Percentiles rank a stretch among this genome's conserved stretches.
These are phyloP conservation scores for Aspergillus udagawae DNA, from an alignment of 2,329 filamentous ascomycete genomes.

Conservation along the genomic window DNA sequence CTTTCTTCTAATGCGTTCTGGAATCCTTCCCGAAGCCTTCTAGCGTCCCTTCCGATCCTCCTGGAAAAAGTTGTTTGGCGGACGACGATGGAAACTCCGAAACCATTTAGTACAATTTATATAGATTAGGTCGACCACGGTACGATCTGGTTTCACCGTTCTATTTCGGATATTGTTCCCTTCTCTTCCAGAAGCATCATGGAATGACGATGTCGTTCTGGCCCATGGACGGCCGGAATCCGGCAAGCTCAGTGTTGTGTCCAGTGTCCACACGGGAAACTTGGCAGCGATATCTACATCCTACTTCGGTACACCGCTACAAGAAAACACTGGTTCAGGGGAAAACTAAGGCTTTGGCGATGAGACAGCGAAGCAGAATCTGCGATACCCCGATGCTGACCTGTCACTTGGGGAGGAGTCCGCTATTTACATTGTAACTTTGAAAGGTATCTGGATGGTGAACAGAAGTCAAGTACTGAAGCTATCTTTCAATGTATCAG, in stretches of 20 bases:
- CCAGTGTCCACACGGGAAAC: not conserved
- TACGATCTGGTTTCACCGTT: not conserved
- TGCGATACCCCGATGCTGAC: not conserved
- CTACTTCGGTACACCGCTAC: not conserved
- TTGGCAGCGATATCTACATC: not conserved
- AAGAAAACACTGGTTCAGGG: not conserved
- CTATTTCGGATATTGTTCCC: not conserved
- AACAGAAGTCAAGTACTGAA: not conserved
- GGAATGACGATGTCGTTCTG: not conserved
- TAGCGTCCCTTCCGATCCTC: conserved; percentile 13
- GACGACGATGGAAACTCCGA: not conserved
- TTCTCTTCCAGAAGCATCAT: not conserved
- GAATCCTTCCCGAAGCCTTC: conserved; percentile 31
- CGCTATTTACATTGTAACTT: no score
- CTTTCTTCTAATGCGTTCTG: conserved; percentile 25
- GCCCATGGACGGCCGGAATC: not conserved
- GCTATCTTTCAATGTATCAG: not conserved
- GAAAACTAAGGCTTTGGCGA: not conserved
- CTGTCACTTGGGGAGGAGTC: not conserved
- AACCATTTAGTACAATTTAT: not conserved
- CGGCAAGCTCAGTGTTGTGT: no score
- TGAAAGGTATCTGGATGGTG: not conserved
- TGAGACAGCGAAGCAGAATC: not conserved
- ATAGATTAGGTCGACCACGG: not conserved
- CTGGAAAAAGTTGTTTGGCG: not conserved